Base-by-base conservation (phyloP, 2,329 filamentous ascomycete genomes). In the Phyllosticta citrichinensis region DNA sequence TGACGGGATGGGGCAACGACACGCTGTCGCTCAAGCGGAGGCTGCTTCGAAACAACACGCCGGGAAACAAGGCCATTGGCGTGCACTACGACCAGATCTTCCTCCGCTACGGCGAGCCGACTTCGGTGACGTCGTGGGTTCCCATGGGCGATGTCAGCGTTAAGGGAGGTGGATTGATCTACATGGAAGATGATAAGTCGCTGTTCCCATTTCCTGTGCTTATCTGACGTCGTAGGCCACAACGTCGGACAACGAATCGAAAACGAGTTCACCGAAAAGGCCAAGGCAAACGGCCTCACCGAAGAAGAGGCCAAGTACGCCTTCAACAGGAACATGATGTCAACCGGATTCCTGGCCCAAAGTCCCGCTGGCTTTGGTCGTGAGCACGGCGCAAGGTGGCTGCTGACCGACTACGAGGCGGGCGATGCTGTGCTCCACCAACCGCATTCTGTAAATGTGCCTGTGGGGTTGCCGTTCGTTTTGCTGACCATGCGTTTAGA, bases 1-100 rank as follows among this genome's bases (percentile, higher is more conserved):
- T 85, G 54, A 81, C 79, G 0, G 80, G 79, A 0, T 86, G 83
- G 83, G 79, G 75, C 0, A 74, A 79, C 0, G 67, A 77, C 52
- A 81, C 79, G 0, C 67, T 81, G 3, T 71, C 66, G 5, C 70
- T 82, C 3, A 70, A 75, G 8, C 71, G 82, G 33, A 82, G 80
- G 1, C 67, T 84, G 11, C 68, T 85, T 58, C 71, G 82, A 47
- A 84, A 84, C 64, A 84, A 83, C 64, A 80, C 79, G 0, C 82
- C 82, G 0, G 76, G 77, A 0, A 82, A 80, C 56, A 56, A 60
- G 50, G 57, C 69, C 51, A 76, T 74, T 0, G 74, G 73, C 2
- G 70, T 77, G 2, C 75, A 78, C 63, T 77, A 77, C 64, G 75
- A 77, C 62, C 69, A 74, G 52, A 66, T 75, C 50, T 78, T 77